A percentile compares a stretch with the other conserved stretches of the same genome.
phyloP scores from a whole-genome alignment of 129 eudicot species.

The carrot (Daucus carota) region DH1_v3.0 NC_030385.2:9447501-9448000 shows the following conservation, averaged over 20 bases:
- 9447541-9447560: background rate
- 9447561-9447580: background rate
- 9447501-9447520: constrained; percentile 4
- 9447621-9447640: background rate
- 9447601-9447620: background rate
- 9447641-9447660: background rate
- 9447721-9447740: constrained; percentile 1
- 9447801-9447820: constrained; percentile 2
- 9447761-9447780: background rate
- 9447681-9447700: background rate
- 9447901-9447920: background rate
- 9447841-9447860: background rate
- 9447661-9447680: background rate
- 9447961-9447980: background rate
- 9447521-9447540: constrained; percentile 4
- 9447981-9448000: background rate
- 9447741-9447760: constrained; percentile 2
- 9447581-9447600: background rate
- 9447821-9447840: background rate
- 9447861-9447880: background rate
- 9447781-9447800: background rate
- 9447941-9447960: background rate
- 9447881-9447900: background rate
- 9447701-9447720: background rate
- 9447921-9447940: background rate